Conservation (phyloP, 2,329 filamentous ascomycete species). For the Xylaria sp. region DNA sequence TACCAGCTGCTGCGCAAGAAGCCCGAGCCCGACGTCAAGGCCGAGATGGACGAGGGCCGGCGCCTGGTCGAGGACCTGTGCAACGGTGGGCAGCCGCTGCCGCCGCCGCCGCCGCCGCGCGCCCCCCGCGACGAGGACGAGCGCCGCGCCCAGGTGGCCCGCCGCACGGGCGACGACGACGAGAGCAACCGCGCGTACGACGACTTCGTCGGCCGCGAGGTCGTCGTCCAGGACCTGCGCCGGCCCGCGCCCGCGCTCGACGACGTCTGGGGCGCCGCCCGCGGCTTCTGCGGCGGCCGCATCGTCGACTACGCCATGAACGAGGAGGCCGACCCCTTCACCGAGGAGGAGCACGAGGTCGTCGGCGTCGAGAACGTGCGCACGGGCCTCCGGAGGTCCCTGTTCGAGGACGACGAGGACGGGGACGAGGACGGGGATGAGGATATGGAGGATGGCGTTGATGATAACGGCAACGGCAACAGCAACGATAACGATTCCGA, state of each 20-base stretch:
- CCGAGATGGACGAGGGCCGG: conserved; percentile 68
- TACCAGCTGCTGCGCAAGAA: conserved; percentile 79
- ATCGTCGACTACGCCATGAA: conserved; percentile 43
- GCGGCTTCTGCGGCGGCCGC: conserved; percentile 36
- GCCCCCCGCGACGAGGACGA: too few species aligned
- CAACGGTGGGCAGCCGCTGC: not conserved
- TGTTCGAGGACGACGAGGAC: too few species aligned
- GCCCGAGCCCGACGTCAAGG: conserved; percentile 75
- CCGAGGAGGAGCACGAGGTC: conserved; percentile 67
- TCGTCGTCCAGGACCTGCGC: too few species aligned
- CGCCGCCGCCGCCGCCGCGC: conserved; percentile 1
- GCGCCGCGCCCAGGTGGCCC: too few species aligned
- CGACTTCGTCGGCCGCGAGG: too few species aligned
- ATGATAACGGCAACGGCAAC: conserved; percentile 15
- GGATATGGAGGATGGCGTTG: conserved; percentile 52
- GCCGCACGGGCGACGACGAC: too few species aligned
- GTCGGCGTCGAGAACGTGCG: conserved; percentile 71
- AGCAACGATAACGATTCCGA: conserved; percentile 10
- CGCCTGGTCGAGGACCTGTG: conserved; percentile 38
- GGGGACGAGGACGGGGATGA: conserved; percentile 60
- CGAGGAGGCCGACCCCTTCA: conserved; percentile 68
- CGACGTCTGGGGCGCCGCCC: conserved; percentile 42
- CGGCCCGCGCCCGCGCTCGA: conserved; percentile 41
- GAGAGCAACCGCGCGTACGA: too few species aligned
- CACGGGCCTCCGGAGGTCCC: conserved; percentile 65